These are phyloP conservation scores for Linum tenue DNA, from an alignment of 345 rosid genomes.

Conservation along the genomic window DNA sequence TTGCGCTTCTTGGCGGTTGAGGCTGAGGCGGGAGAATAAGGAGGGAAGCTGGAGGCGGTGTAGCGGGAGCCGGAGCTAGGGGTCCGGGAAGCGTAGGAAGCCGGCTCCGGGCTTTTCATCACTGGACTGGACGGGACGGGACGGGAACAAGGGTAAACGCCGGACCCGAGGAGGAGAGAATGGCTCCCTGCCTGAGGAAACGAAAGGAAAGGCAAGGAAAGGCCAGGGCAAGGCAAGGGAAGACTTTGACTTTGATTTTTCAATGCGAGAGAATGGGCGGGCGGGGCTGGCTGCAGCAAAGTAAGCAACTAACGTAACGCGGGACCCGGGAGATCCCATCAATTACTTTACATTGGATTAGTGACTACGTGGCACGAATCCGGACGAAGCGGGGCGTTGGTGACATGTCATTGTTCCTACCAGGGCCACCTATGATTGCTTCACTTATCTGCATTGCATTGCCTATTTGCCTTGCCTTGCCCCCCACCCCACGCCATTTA, in stretches of 20 bases:
- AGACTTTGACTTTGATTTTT: slow-evolving; percentile 11
- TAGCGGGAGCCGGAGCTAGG: slow-evolving; percentile 27
- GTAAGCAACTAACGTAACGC: slow-evolving; percentile 1
- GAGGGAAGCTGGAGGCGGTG: slow-evolving; percentile 27
- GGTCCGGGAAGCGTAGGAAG: slow-evolving; percentile 27
- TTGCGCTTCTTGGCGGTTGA: slow-evolving; percentile 29
- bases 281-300: not conserved
- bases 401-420: not conserved
- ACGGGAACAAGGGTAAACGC: slow-evolving; percentile 2
- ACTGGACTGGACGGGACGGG: not conserved
- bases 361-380: not conserved
- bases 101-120: slow-evolving; percentile 20
- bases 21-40: slow-evolving; percentile 34
- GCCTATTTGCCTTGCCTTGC: not conserved
- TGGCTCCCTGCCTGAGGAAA: not conserved
- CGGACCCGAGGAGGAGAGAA: slow-evolving; percentile 15
- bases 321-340: not conserved
- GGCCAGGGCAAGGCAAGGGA: not conserved
- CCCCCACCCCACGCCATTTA: not conserved
- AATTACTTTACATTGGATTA: too few relatives aligned
- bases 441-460: slow-evolving; percentile 3
- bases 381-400: not conserved
- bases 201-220: not conserved
- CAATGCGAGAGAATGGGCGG: not conserved
- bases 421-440: slow-evolving; percentile 4